These are phyloP conservation scores for Fraxinus albicans DNA, from an alignment of 305 asterid species.

Conservation along the genomic window DNA sequence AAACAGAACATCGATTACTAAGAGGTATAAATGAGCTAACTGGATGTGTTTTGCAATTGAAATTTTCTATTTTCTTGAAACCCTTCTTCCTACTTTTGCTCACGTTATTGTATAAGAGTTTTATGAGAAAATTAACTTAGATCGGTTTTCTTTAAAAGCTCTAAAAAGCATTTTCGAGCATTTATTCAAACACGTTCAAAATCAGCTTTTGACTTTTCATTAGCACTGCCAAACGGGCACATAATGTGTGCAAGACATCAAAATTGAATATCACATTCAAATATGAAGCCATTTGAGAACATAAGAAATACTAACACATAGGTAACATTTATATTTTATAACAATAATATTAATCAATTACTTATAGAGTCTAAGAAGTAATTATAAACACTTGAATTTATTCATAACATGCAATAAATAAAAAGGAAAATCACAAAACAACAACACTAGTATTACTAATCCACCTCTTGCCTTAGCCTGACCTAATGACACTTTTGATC, in stretches of 20 bases:
- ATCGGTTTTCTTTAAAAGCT: no score
- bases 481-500: not conserved
- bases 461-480: not conserved
- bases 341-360: not conserved
- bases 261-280: not conserved
- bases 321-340: not conserved
- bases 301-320: not conserved
- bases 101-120: not conserved
- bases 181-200: not conserved
- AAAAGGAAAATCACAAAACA: not conserved
- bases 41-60: conserved; percentile 31
- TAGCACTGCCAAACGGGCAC: not conserved
- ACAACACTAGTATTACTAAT: not conserved
- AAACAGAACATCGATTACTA: conserved; percentile 25
- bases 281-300: not conserved
- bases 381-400: not conserved
- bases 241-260: not conserved
- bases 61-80: conserved; percentile 12
- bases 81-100: not conserved
- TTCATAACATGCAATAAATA: not conserved
- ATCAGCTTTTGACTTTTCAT: not conserved
- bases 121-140: not conserved
- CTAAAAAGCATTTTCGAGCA: not conserved
- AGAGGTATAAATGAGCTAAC: conserved; percentile 19
- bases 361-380: not conserved